Evolutionary conservation across 257 asterid genomes (phyloP), one percentile per base, ranked within the genome.

Genomic region (Misopates orontium): DNA sequence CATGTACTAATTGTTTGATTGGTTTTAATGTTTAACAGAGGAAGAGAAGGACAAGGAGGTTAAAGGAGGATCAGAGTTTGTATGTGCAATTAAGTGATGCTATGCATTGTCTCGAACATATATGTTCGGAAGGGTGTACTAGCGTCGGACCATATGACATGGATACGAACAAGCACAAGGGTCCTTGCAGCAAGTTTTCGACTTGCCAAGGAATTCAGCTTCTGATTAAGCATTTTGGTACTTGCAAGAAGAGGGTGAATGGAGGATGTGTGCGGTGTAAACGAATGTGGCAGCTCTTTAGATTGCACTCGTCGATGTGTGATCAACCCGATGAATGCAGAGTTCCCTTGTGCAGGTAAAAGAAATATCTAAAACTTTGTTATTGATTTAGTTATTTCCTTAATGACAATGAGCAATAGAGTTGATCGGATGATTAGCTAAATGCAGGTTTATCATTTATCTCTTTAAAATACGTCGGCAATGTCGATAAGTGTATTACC

Each of bases 311-410:
- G 8, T 89, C 91, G 24, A 82, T 92, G 8, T 92, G 98, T 69
- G 87, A 89, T 8, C 88, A 75, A 23, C 66, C 85, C 8, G 92
- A 89, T 25, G 86, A 64, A 63, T 92, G 98, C 95, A 77, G 77
- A 67, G 98, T 92, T 48, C 98, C 97, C 17, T 77, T 92, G 12
- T 89, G 97, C 95, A 85, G 96, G 98, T 92, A 80, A 71, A 44
- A 40, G 45, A 28, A n/a, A 23, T 16, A 16, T 36, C 5, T 4
- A 50, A 50, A 15, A 9, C 50, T 31, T 19, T 6, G 13, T 63
- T 3, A 32, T 25, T 14, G 31, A 7, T 13, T 42, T 62, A 62
- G 5, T 40, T 60, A 52, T 54, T 28, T 8, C 1, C 42, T 36
- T 36, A 36, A 36, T 36, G 42, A 36, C 1, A 1, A 36, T 36